Conservation (phyloP, 305 asterid genomes). For the Fraxinus paxiana region DNA sequence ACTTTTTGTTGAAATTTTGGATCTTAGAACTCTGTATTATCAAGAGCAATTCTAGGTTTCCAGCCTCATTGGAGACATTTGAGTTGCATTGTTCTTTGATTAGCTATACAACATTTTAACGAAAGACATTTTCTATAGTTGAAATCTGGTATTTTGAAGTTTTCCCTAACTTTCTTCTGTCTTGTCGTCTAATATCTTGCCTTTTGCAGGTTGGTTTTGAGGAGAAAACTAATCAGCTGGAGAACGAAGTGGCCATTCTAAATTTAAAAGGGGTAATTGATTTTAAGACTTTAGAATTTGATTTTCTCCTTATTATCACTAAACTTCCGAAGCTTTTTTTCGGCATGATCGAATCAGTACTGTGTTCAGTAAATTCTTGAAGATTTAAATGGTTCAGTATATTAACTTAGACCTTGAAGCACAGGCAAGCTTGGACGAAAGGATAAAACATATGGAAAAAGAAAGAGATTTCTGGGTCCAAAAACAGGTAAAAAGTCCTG, state of each 20-base stretch:
- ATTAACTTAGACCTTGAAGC: background rate
- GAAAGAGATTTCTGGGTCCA: slow-evolving; percentile 55
- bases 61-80: background rate
- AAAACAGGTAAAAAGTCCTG: slow-evolving; percentile 46
- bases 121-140: background rate
- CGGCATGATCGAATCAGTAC: background rate
- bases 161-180: background rate
- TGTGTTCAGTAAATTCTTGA: background rate
- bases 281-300: slow-evolving; percentile 4
- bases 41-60: background rate
- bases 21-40: slow-evolving; percentile 1
- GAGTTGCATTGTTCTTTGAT: slow-evolving; percentile 1
- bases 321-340: slow-evolving; percentile 6
- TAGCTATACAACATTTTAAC: background rate
- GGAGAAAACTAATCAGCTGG: slow-evolving; percentile 41
- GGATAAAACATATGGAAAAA: slow-evolving; percentile 45
- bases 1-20: background rate
- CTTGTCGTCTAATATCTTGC: background rate
- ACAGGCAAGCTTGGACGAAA: slow-evolving; percentile 46
- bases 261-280: slow-evolving; percentile 43
- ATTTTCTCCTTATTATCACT: slow-evolving; percentile 3
- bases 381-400: slow-evolving; percentile 10
- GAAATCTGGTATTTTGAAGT: slow-evolving; percentile 8
- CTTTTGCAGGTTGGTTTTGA: slow-evolving; percentile 44
- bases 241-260: slow-evolving; percentile 44